These are phyloP conservation scores for Russula earlei DNA, from an alignment of 768 basidiomycete species.

Conservation along the genomic window DNA sequence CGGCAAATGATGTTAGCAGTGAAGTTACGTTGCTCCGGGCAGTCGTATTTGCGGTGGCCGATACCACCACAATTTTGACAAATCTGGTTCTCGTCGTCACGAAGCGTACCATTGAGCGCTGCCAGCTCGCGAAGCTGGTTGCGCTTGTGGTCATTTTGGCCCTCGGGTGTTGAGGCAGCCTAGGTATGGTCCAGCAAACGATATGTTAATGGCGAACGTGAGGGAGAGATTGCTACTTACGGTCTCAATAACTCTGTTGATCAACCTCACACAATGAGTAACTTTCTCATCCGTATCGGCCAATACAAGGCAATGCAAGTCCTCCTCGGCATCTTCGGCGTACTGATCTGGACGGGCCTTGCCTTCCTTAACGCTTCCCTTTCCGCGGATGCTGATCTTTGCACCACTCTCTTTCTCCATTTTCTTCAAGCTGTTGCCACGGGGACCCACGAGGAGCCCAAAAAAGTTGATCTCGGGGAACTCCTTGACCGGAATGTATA, in stretches of 20 bases:
- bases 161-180: conserved; percentile 99
- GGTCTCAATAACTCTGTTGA: conserved; percentile 97
- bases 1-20: conserved; percentile 99
- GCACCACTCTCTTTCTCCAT: conserved; percentile 98
- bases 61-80: conserved; percentile 95
- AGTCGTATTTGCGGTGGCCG: conserved; percentile 98
- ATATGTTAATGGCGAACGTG: neutral
- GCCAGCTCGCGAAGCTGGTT: conserved; percentile 98
- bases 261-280: conserved; percentile 81
- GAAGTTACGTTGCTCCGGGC: conserved; percentile 96
- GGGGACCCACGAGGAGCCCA: conserved; percentile 93
- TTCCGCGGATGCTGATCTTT: conserved; percentile 96
- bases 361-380: conserved; percentile 98
- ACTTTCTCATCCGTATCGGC: conserved; percentile 92
- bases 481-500: conserved; percentile 99
- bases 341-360: conserved; percentile 92
- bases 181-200: conserved; percentile 27
- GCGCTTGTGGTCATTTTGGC: conserved; percentile 98
- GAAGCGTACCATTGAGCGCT: conserved; percentile 94
- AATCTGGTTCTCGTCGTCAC: conserved; percentile 98
- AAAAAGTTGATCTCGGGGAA: conserved; percentile 99
- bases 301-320: conserved; percentile 94
- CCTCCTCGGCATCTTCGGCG: conserved; percentile 96
- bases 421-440: conserved; percentile 98
- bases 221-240: conserved; percentile 39